phyloP scores from a whole-genome alignment of 148 eudicot genomes.

The Rhododendron ferrugineum region DNA sequence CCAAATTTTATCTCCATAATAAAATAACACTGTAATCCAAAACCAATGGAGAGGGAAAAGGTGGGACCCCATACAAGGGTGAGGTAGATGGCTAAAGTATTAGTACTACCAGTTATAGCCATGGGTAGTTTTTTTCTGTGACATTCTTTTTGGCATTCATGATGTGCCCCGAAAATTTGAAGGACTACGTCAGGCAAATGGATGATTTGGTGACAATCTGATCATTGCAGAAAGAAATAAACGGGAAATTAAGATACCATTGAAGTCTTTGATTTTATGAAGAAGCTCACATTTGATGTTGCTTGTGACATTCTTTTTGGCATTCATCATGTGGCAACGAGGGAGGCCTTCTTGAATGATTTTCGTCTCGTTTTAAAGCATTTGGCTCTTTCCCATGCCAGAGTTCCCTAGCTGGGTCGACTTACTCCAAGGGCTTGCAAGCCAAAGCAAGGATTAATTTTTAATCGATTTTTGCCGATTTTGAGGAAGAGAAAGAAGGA shows the following conservation, averaged over 20 bases:
- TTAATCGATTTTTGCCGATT: slow-evolving; percentile 4
- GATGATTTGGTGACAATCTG: slow-evolving; percentile 6
- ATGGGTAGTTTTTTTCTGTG: too few species aligned
- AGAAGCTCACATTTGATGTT: slow-evolving; percentile 3
- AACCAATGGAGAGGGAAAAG: too few species aligned
- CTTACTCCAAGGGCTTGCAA: slow-evolving; percentile 9
- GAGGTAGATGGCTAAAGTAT: too few species aligned
- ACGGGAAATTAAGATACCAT: slow-evolving; percentile 8
- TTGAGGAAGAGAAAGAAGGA: slow-evolving; percentile 10
- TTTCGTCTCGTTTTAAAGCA: slow-evolving; percentile 2
- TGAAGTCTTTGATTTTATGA: slow-evolving; percentile 7
- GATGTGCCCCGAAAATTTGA: slow-evolving; percentile 10
- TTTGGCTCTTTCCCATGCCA: slow-evolving; percentile 1
- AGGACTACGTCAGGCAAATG: slow-evolving; percentile 2
- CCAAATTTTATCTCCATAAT: too few species aligned
- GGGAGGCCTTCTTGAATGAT: background rate
- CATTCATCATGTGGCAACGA: background rate
- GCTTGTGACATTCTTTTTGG: slow-evolving; percentile 12
- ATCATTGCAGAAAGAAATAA: background rate
- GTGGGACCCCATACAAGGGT: too few species aligned
- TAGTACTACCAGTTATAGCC: too few species aligned
- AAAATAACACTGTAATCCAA: too few species aligned
- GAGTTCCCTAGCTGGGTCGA: background rate
- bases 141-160: too few species aligned
- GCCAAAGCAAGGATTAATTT: slow-evolving; percentile 8